These are phyloP conservation scores for Punica granatum DNA, from an alignment of 345 rosid species.

Conservation along the genomic window DNA sequence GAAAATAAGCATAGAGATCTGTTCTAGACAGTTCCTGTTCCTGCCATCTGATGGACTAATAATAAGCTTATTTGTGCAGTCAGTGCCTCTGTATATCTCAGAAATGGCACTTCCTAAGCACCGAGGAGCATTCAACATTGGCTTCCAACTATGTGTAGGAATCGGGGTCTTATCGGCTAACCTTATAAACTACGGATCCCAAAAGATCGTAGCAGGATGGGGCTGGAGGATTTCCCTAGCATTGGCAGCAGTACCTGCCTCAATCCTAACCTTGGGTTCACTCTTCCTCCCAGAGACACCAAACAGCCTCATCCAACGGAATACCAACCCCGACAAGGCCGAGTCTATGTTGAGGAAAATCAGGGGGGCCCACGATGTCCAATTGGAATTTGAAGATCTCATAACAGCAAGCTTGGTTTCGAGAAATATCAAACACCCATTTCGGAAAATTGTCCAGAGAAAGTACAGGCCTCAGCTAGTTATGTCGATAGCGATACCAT, in stretches of 20 bases:
- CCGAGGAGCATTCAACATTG: conserved; percentile 33
- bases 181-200: conserved; percentile 27
- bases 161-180: conserved; percentile 26
- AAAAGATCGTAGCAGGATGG: conserved; percentile 33
- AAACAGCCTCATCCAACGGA: conserved; percentile 33
- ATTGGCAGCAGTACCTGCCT: conserved; percentile 34
- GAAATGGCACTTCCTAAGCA: conserved; percentile 41
- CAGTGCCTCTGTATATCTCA: conserved; percentile 38
- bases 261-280: conserved; percentile 23
- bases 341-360: conserved; percentile 19
- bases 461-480: conserved; percentile 33
- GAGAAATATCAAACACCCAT: conserved; percentile 21
- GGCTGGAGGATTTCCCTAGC: conserved; percentile 44
- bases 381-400: conserved; percentile 32
- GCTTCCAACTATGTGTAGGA: conserved; percentile 27
- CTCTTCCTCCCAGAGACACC: conserved; percentile 39
- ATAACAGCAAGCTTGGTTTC: conserved; percentile 26
- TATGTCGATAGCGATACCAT: conserved; percentile 52
- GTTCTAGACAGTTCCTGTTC: too few relatives aligned
- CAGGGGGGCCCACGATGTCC: conserved; percentile 25
- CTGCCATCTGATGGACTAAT: background rate
- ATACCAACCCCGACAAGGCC: conserved; percentile 15
- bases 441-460: conserved; percentile 21
- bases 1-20: background rate
- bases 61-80: conserved; percentile 12